Percentiles rank a stretch among this genome's conserved stretches.
Evolutionary conservation across 768 basidiomycete species (phyloP).

Genomic region (Cantharellus cinnabarinus): DNA sequence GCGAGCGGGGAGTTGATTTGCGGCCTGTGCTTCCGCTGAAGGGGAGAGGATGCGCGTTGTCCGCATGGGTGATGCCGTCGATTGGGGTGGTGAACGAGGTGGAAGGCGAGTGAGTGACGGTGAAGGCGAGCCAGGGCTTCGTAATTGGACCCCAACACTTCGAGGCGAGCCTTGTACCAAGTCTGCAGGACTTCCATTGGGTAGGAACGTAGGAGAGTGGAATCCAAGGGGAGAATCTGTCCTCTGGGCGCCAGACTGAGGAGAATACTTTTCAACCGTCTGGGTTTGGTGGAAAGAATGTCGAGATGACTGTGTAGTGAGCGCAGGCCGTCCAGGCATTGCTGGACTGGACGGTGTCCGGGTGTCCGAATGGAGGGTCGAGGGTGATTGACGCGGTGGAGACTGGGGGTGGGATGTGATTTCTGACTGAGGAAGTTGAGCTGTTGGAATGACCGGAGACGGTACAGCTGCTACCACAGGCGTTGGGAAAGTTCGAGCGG

Average conservation of each 20-base stretch:
- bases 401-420: background rate
- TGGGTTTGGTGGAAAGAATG: background rate
- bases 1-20: background rate
- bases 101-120: no score
- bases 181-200: background rate
- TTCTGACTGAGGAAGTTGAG: background rate
- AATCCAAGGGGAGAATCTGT: background rate
- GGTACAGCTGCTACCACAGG: no score
- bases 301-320: background rate
- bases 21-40: background rate
- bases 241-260: no score
- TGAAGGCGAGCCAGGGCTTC: slow-evolving; percentile 1
- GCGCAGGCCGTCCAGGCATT: slow-evolving; percentile 1
- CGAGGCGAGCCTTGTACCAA: background rate
- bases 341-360: slow-evolving; percentile 4
- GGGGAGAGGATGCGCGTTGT: background rate
- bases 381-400: background rate
- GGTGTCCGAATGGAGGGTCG: no score
- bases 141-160: background rate
- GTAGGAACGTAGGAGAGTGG: background rate
- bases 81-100: slow-evolving; percentile 2
- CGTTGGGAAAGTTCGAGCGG: no score
- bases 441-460: no score
- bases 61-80: background rate
- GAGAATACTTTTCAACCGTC: background rate